These are phyloP conservation scores for Trifolium pratense DNA, from an alignment of 306 rosid genomes.

Conservation along the genomic window DNA sequence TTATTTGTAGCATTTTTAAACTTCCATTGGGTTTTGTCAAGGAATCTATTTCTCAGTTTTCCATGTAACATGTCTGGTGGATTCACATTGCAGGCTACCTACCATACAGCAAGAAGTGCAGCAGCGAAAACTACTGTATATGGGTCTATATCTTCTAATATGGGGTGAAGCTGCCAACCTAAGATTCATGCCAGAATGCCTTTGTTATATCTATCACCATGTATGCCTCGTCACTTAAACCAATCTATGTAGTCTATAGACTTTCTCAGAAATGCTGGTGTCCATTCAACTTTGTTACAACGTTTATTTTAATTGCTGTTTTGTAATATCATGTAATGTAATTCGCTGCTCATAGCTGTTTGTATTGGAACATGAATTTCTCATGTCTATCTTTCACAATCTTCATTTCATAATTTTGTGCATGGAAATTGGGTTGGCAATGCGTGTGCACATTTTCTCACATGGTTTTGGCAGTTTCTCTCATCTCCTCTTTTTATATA, in stretches of 20 bases:
- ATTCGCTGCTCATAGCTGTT: constrained; percentile 12
- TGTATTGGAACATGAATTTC: constrained; percentile 9
- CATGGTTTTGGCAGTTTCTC: constrained; percentile 25
- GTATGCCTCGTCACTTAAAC: constrained; percentile 52
- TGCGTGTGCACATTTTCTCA: neutral
- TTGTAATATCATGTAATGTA: neutral
- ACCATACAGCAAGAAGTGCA: constrained; percentile 99
- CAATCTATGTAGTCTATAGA: constrained; percentile 12
- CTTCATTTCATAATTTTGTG: constrained; percentile 14
- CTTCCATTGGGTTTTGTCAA: constrained; percentile 11
- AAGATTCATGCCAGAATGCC: constrained; percentile 99
- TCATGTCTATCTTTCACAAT: neutral
- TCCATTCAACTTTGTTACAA: constrained; percentile 20
- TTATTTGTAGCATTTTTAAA: constrained; percentile 17
- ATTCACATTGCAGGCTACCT: constrained; percentile 77
- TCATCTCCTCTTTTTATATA: constrained; percentile 1
- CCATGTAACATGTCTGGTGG: constrained; percentile 14
- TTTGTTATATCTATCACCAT: constrained; percentile 96
- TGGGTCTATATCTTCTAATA: constrained; percentile 96
- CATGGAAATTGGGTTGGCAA: constrained; percentile 3
- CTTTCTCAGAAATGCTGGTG: neutral
- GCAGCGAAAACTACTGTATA: constrained; percentile 94
- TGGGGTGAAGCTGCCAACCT: constrained; percentile 99
- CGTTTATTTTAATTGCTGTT: neutral
- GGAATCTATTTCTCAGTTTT: constrained; percentile 17